Evolutionary conservation across 306 rosid species (phyloP), one percentile per base, ranked within the genome.

Genomic region (Acacia confusa): DNA sequence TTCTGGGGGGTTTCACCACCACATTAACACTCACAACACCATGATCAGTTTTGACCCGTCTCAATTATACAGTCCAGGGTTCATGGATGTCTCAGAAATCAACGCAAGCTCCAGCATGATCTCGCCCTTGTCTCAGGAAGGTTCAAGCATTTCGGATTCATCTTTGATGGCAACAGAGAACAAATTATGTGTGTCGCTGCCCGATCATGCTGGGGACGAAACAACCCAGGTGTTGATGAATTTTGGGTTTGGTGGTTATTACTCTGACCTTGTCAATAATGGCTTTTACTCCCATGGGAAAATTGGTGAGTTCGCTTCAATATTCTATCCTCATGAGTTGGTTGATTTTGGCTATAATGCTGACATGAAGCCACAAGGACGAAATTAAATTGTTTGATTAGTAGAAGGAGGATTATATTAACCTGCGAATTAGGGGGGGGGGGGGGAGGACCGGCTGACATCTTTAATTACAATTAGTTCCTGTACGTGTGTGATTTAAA

Each of bases 71-170:
- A 66, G 44, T 72, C 77, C 85, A 66, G 60, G 44, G 25, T 10
- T 82, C 64, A 66, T 77, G 20, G 84, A 84, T 57, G 70, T 53
- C 9, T 71, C 90, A 20, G 82, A 83, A 69, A 76, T 74, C 41
- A 88, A 89, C 76, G 57, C 88, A 76, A 82, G 52, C 66, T 81
- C 85, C 58, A 75, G 71, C 20, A 66, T 75, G 10, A 70, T 70
- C 76, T 70, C 92, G 78, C 66, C 92, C 34, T 3, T 84, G 72
- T 88, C 88, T 79, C 84, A 87, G 73, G 90, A 92, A 41, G 85
- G 85, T 78, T 82, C 92, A 10, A 73, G 83, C 76, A 65, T 86
- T 85, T 86, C 87, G 6, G 87, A 85, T 72, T 80, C 90, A 0
- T 75, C 84, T 76, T 84, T 88, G 14, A 44, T 85, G 69, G 86